Evolutionary conservation across 2,329 filamentous ascomycete genomes (phyloP), one percentile per base, ranked within the genome.

Genomic region (Periconia macrospinosa): DNA sequence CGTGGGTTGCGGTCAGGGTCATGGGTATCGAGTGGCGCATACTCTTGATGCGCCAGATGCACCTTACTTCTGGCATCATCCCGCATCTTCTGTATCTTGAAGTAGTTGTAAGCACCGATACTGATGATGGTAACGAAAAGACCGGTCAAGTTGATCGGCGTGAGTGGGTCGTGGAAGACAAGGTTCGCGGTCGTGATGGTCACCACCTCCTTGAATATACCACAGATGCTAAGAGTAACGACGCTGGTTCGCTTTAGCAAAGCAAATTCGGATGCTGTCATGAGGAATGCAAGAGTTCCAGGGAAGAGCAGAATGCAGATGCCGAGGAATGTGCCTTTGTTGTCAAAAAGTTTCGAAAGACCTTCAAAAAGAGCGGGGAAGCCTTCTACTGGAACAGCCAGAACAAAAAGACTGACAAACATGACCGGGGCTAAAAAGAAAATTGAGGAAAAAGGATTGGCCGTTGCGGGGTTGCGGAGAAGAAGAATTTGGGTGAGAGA

Each of bases 201-300:
- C 51, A 99, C 87, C 41, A 97, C 94, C 77, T 99, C 94, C 74
- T 99, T 99, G 81, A 99, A 97, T 57, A 99, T 97, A 56, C 94
- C 94, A 58, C 92, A 96, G 63, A 99, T 97, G 48, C 90, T 95
- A 44, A 99, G 82, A 0, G 94, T 97, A 48, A 99, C 94, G 49
- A 99, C 94, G 1, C 90, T 95, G 0, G 93, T 97, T 45, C 94
- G 90, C 78, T 97, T 89, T 61, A 99, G 83, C 57, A 99, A 84
- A 49, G 94, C 93, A 72, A 97, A 99, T 75, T 99, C 94, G 50
- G 91, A 92, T 0, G 92, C 86, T 17, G 95, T 97, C 94, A 99
- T 99, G 58, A 92, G 84, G 72, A 99, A 99, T 1, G 94, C 94
- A 49, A 99, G 88, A 37, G 85, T 82, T 17, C 94, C 94, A 0